Base-by-base conservation (phyloP, 306 rosid species). In the Sesbania bispinosa region DNA sequence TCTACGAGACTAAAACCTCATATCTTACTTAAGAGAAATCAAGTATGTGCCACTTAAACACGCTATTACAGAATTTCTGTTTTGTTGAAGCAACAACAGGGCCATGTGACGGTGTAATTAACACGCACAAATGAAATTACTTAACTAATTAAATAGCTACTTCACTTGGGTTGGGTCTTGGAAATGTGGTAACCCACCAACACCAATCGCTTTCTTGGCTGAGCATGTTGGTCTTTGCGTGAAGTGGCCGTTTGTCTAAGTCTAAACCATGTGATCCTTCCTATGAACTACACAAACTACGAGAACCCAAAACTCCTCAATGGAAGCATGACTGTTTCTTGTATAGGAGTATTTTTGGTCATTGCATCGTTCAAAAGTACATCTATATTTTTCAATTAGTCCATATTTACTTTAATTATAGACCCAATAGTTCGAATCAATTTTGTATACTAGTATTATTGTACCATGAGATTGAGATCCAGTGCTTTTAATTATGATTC, bases 151-250 rank as follows among this genome's bases (percentile, higher is more conserved):
- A n/a, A n/a, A n/a, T n/a, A n/a, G n/a, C n/a, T n/a, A n/a, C n/a
- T n/a, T n/a, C n/a, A n/a, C n/a, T 60, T 10, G 2, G 26, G 6
- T 64, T 52, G 29, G 20, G n/a, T 21, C 5, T 70, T 54, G 65
- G 32, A 23, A 60, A 69, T 80, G 67, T 67, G 79, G 72, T 71
- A 58, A 71, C 19, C 51, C 75, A 67, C 69, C 65, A 26, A 42
- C 65, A 79, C 76, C 67, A 67, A 61, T 85, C 84, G 35, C 79
- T 88, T 77, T 85, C 88, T 66, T 51, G 11, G 20, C 15, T 4
- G 60, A 71, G 90, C 82, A 86, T 86, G 84, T 86, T 83, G 83
- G 90, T 83, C 84, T 77, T 77, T 13, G 62, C 78, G 47, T 62
- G 26, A 73, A 61, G 26, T 62, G 48, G 21, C 79, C 75, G 9